Percentiles rank a stretch among this genome's conserved stretches.
phyloP scores from a whole-genome alignment of 1,139 yeast species.

The Sugiyamaella novakii region DNA sequence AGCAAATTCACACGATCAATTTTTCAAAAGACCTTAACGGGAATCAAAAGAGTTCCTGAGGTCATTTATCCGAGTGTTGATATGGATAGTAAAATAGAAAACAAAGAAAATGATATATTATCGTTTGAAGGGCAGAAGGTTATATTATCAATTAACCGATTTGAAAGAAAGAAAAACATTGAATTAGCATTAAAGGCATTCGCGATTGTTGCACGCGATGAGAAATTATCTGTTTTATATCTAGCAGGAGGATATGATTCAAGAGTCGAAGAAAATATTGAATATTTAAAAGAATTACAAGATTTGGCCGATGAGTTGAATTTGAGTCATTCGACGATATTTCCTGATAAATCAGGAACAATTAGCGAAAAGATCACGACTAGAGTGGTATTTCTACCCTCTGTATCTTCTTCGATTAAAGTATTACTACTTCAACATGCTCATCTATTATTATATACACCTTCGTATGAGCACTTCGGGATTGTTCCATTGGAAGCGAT shows the following conservation, averaged over 20 bases:
- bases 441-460: conserved; percentile 76
- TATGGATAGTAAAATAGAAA: conserved; percentile 1
- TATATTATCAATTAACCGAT: conserved; percentile 80
- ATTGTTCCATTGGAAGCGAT: conserved; percentile 96
- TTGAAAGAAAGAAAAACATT: conserved; percentile 82
- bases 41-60: conserved; percentile 53
- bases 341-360: conserved; percentile 9
- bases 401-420: conserved; percentile 68
- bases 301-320: conserved; percentile 45
- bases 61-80: conserved; percentile 93
- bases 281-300: conserved; percentile 64
- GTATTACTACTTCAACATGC: conserved; percentile 62
- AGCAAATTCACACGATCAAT: conserved; percentile 77
- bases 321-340: conserved; percentile 21
- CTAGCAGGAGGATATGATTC: conserved; percentile 93
- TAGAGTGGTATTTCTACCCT: conserved; percentile 76
- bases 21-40: conserved; percentile 63
- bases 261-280: conserved; percentile 73
- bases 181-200: conserved; percentile 73
- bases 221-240: conserved; percentile 47
- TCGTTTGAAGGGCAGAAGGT: conserved; percentile 39
- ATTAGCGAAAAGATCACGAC: conserved; percentile 12
- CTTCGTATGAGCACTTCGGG: conserved; percentile 92
- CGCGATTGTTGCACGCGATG: conserved; percentile 23
- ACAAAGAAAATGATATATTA: conserved; percentile 5